Conservation (phyloP, 148 eudicot species). For the Suaeda aralocaspica region DNA sequence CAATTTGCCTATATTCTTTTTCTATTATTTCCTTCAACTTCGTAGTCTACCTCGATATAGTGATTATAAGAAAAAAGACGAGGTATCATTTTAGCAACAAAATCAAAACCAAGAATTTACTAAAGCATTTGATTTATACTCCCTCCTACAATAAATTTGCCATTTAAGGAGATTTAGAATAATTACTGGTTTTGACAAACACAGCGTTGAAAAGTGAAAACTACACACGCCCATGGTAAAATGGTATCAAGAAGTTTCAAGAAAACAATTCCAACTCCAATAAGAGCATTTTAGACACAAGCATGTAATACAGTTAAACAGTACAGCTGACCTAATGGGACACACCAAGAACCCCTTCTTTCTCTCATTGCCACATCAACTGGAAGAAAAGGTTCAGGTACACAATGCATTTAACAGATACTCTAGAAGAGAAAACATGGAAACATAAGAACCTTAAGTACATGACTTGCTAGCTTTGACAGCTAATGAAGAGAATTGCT, state of each 20-base stretch:
- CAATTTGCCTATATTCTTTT: no score
- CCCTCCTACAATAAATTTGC: neutral
- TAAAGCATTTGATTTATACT: neutral
- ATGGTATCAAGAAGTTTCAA: neutral
- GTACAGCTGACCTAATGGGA: neutral
- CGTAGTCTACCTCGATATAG: no score
- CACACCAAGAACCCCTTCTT: neutral
- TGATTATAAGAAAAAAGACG: no score
- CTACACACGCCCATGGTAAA: neutral
- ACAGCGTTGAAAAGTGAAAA: neutral
- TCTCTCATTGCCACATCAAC: constrained; percentile 2
- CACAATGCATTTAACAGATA: neutral
- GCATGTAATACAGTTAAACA: neutral
- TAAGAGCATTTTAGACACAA: neutral
- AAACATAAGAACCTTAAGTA: neutral
- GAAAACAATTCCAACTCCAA: neutral
- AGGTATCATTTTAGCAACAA: no score
- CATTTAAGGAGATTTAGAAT: neutral
- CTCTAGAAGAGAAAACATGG: neutral
- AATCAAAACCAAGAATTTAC: no score
- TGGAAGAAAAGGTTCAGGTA: neutral
- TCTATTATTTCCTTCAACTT: no score
- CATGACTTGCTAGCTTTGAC: neutral
- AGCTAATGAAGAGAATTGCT: neutral
- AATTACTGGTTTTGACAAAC: neutral